Evolutionary conservation across 2,329 filamentous ascomycete genomes (phyloP), one percentile per base, ranked within the genome.

Genomic region (Phaeomoniella chlamydospora): DNA sequence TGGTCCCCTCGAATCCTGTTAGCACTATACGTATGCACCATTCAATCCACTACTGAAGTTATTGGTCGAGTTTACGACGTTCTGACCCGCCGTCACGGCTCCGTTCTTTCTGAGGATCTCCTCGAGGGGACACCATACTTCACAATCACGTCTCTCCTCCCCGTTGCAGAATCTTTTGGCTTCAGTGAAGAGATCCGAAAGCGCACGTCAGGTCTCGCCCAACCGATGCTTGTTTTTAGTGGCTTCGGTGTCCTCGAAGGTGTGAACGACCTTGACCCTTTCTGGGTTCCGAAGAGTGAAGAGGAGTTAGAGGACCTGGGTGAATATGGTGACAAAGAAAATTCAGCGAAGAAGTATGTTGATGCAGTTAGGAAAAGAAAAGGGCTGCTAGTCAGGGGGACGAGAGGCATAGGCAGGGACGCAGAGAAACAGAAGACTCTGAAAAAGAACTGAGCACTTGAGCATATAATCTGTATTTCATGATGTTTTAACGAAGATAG

Each of bases 141-240:
- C 67, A 94, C 85, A 3, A 93, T 98, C 53, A 72, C 80, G 36
- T 82, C 87, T 0, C 68, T 87, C 2, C 70, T 98, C 4, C 90
- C 90, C 1, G 90, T 94, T 0, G 88, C 86, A 14, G 87, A 94
- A 59, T 90, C 82, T 5, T 98, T 98, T 54, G 90, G 90, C 1
- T 98, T 98, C 62, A 75, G 76, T 3, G 90, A 96, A 53, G 90
- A 98, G 59, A 96, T 98, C 62, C 77, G 90, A 39, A 96, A 96
- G 62, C 74, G 87, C 4, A 94, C 86, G 1, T 86, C 79, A 4
- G 90, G 90, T 3, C 84, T 82, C 3, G 90, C 90, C 1, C 81
- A 84, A 49, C 90, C 90, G 34, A 90, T 96, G 65, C 69, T 98
- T 26, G 80, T 93, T 41, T 98, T 96, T 54, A 74, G 83, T 5